Evolutionary conservation across 306 rosid genomes (phyloP), one percentile per base, ranked within the genome.

Genomic region (Vicia villosa): DNA sequence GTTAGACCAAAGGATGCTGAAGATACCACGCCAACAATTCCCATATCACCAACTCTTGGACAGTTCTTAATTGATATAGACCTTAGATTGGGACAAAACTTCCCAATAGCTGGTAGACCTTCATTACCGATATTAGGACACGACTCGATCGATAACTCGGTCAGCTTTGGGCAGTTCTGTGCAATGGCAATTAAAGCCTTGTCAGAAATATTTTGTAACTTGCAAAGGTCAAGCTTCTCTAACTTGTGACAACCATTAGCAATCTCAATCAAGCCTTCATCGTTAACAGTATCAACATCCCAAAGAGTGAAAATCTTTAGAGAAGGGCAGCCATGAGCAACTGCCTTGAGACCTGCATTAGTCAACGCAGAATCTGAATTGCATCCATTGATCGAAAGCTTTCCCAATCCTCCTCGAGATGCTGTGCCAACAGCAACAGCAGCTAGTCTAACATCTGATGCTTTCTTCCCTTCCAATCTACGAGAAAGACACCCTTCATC

Each of bases 361-460:
- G 99, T 95, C 32, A 87, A 85, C 14, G 68, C 77, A 50, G 81
- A 26, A 28, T 20, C 85, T 59, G 87, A 67, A 76, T 80, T 75
- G 82, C 79, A 76, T 64, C 96, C 96, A 22, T 71, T 81, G 65
- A 95, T 87, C 0, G 80, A 47, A 67, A 95, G 97, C 75, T 91
- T 89, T 34, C 97, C 97, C 73, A 95, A 71, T 55, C 99, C 99
- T 34, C 99, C 99, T 3, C 95, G 93, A 69, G 85, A 78, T 12
- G 95, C 84, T 20, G 99, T 76, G 58, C 99, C 93, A 81, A 95
- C 88, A 13, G 96, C 82, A 49, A 91, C 70, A 9, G 99, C 95
- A 61, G 99, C 97, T 64, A 95, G 96, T 79, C 96, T 91, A 47
- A 91, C 84, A 84, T 95, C 97, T 11, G 97, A 86, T 11, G 91